Evolutionary conservation across 164 flowering plant species (phyloP).

Genomic region (Stephania japonica): DNA sequence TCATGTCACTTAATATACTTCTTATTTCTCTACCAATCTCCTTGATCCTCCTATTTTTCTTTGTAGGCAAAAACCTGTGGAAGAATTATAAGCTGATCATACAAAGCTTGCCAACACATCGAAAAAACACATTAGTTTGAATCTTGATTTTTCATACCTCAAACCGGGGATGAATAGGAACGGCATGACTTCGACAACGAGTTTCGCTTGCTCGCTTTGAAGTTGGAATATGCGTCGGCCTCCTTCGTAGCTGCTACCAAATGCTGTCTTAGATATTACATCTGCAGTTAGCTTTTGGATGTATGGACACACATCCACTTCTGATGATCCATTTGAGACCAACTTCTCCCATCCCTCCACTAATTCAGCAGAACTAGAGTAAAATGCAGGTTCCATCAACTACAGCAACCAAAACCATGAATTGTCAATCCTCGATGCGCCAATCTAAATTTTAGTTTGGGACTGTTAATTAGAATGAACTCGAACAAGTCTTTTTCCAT

Average conservation of each 20-base stretch:
- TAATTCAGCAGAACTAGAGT: constrained; percentile 21
- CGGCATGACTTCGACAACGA: constrained; percentile 3
- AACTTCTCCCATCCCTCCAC: constrained; percentile 20
- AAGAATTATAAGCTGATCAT: background rate
- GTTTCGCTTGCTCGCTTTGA: constrained; percentile 17
- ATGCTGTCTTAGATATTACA: too few relatives aligned
- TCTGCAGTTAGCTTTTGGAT: background rate
- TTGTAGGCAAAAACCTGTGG: constrained; percentile 26
- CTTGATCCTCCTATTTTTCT: constrained; percentile 17
- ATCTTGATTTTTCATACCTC: constrained; percentile 15
- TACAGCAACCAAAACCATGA: constrained; percentile 6
- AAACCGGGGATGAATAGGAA: constrained; percentile 23
- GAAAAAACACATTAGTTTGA: background rate
- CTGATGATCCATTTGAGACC: constrained; percentile 9
- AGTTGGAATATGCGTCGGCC: constrained; percentile 18
- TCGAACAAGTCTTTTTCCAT: background rate
- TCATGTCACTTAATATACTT: constrained; percentile 7
- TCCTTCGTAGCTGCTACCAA: constrained; percentile 5
- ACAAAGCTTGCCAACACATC: too few relatives aligned
- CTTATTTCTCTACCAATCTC: constrained; percentile 12
- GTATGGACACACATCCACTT: constrained; percentile 21
- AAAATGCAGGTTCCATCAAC: constrained; percentile 15
- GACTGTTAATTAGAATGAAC: too few relatives aligned
- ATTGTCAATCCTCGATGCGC: background rate
- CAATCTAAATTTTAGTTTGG: background rate